Percentiles rank a stretch among this genome's conserved stretches.
phyloP scores from a whole-genome alignment of 305 asterid species.

The Fraxinus floribunda region DNA sequence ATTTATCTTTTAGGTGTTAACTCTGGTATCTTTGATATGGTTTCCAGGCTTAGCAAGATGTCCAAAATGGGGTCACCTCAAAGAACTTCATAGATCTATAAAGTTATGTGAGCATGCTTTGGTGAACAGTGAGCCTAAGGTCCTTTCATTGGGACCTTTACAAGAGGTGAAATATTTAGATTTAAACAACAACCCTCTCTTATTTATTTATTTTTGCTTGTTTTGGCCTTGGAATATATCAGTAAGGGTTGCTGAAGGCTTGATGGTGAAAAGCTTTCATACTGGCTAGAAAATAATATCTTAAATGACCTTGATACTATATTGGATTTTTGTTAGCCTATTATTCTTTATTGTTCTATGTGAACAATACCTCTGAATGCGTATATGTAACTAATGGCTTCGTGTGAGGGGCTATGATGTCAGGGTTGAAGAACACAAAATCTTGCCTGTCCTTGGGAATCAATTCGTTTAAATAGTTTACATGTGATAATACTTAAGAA shows the following conservation, averaged over 20 bases:
- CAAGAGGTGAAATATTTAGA: constrained; percentile 60
- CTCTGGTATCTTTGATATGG: constrained; percentile 28
- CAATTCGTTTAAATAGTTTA: not conserved
- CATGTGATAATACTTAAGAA: not conserved
- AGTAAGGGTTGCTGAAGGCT: constrained; percentile 1
- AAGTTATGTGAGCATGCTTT: constrained; percentile 66
- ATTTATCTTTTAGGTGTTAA: constrained; percentile 21
- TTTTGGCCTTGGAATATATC: not conserved
- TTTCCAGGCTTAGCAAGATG: constrained; percentile 73
- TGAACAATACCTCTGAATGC: not conserved
- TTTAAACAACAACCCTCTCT: not conserved
- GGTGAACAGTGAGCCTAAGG: constrained; percentile 53
- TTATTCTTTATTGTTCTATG: constrained; percentile 9
- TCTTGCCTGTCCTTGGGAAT: not conserved
- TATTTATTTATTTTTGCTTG: not conserved
- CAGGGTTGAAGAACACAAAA: not conserved
- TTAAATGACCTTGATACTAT: not conserved
- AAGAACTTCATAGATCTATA: constrained; percentile 83
- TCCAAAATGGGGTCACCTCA: constrained; percentile 96
- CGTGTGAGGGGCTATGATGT: not conserved
- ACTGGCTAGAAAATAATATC: not conserved
- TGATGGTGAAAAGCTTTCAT: constrained; percentile 10
- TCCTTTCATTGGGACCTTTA: constrained; percentile 60
- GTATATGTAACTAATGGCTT: constrained; percentile 2
- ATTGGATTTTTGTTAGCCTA: not conserved